phyloP scores from a whole-genome alignment of 1,284 basidiomycete species.

The Trametes sp. region DNA sequence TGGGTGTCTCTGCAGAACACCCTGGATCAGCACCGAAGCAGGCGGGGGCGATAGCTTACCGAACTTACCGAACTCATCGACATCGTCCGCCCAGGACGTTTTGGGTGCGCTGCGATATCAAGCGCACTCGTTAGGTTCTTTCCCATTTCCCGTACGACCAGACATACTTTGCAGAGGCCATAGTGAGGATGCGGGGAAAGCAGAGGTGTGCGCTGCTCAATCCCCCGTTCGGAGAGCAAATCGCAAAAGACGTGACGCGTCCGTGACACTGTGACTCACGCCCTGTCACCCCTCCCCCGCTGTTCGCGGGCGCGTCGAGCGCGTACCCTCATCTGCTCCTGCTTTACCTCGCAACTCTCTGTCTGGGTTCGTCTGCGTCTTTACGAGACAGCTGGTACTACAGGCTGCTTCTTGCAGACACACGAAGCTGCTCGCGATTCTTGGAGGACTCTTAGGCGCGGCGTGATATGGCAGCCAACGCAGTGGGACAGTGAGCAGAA shows the following conservation, averaged over 20 bases:
- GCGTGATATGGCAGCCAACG: conserved; percentile 14
- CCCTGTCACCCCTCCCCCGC: not conserved
- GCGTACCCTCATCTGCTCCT: not conserved
- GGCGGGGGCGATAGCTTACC: not conserved
- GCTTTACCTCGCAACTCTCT: not conserved
- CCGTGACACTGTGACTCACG: not conserved
- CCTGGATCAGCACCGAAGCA: not conserved
- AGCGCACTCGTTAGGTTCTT: not conserved
- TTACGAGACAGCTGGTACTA: not conserved
- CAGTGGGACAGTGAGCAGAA: conserved; percentile 30
- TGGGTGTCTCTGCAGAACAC: conserved; percentile 45
- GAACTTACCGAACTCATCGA: conserved; percentile 72
- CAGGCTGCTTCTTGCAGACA: too few species aligned
- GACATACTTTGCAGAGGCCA: conserved; percentile 29
- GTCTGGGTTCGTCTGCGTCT: not conserved
- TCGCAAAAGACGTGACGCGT: conserved; percentile 20
- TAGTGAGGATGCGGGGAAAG: conserved; percentile 16
- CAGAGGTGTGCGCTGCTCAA: conserved; percentile 3
- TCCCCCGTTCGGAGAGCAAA: conserved; percentile 21
- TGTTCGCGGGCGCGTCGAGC: too few species aligned
- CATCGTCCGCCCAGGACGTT: conserved; percentile 86
- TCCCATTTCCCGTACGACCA: not conserved
- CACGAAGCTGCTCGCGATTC: too few species aligned
- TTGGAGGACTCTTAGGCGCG: not conserved
- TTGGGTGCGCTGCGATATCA: conserved; percentile 47